These are phyloP conservation scores for Annulohypoxylon stygium DNA, from an alignment of 495 filamentous ascomycete species.

Conservation along the genomic window DNA sequence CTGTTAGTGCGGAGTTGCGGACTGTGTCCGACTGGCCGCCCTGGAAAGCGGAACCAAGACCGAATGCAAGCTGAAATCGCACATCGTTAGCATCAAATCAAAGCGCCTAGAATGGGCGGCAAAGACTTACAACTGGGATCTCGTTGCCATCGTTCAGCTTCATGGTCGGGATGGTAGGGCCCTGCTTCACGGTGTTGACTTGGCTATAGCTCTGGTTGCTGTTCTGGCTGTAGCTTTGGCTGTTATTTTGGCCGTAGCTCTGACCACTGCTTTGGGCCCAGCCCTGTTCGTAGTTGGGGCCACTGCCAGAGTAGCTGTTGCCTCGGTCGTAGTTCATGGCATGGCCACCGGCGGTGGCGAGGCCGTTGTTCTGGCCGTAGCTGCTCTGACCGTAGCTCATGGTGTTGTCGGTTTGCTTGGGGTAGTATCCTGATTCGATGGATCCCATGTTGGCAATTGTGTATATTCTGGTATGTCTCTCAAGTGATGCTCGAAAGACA, in stretches of 20 bases:
- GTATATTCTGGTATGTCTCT: not conserved
- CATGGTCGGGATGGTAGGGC: constrained; percentile 56
- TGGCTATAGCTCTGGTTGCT: constrained; percentile 1
- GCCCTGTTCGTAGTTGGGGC: not conserved
- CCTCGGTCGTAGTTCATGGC: not conserved
- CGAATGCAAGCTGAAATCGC: constrained; percentile 74
- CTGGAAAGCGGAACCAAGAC: constrained; percentile 65
- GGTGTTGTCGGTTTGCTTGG: constrained; percentile 36
- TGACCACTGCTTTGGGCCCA: not conserved
- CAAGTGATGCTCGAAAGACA: constrained; percentile 11
- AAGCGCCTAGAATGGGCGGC: not conserved
- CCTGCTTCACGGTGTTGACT: constrained; percentile 43
- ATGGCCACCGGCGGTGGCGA: too few species aligned
- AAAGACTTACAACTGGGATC: constrained; percentile 75
- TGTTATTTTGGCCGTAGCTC: not conserved
- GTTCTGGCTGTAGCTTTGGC: not conserved
- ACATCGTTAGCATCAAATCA: constrained; percentile 8
- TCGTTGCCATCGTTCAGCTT: constrained; percentile 79
- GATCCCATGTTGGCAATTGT: constrained; percentile 54
- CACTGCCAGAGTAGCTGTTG: not conserved
- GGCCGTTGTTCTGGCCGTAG: not conserved
- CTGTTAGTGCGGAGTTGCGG: constrained; percentile 72
- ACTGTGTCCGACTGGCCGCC: constrained; percentile 63
- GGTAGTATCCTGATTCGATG: constrained; percentile 47
- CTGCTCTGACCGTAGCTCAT: not conserved